Evolutionary conservation across 129 eudicot species (phyloP).

Genomic region (Mikania micrantha): DNA sequence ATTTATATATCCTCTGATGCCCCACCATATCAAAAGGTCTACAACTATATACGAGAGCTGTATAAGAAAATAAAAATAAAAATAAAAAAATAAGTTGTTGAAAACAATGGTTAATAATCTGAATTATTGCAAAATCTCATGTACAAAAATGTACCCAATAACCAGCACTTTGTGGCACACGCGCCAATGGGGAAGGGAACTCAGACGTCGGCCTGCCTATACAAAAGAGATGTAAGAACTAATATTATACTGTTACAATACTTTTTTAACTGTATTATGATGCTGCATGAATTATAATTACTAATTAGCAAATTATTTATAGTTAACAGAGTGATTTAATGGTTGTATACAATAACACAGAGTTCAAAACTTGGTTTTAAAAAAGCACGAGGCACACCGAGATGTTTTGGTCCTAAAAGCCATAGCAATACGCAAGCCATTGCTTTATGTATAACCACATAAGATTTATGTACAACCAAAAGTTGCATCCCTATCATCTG

Average conservation of each 20-base stretch:
- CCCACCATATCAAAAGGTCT: constrained; percentile 95
- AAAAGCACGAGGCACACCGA: too few relatives aligned
- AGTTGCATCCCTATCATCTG: too few relatives aligned
- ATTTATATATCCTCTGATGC: constrained; percentile 78
- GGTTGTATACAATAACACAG: neutral
- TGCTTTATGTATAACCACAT: too few relatives aligned
- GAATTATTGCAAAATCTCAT: neutral
- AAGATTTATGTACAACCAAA: too few relatives aligned
- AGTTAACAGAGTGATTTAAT: neutral
- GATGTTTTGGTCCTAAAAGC: too few relatives aligned
- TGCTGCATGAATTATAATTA: neutral
- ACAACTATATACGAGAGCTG: constrained; percentile 92
- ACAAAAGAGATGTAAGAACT: constrained; percentile 30
- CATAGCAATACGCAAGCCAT: too few relatives aligned
- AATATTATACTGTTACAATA: neutral
- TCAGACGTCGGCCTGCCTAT: constrained; percentile 91
- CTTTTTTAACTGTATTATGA: neutral
- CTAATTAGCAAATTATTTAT: neutral
- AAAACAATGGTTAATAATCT: neutral
- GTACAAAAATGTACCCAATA: constrained; percentile 46
- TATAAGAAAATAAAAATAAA: neutral
- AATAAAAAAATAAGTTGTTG: neutral
- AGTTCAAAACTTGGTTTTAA: neutral
- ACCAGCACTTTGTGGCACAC: constrained; percentile 91
- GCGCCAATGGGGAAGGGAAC: constrained; percentile 90